Evolutionary conservation across 768 basidiomycete species (phyloP).

Genomic region (Chalciporus sphaerocephalus): DNA sequence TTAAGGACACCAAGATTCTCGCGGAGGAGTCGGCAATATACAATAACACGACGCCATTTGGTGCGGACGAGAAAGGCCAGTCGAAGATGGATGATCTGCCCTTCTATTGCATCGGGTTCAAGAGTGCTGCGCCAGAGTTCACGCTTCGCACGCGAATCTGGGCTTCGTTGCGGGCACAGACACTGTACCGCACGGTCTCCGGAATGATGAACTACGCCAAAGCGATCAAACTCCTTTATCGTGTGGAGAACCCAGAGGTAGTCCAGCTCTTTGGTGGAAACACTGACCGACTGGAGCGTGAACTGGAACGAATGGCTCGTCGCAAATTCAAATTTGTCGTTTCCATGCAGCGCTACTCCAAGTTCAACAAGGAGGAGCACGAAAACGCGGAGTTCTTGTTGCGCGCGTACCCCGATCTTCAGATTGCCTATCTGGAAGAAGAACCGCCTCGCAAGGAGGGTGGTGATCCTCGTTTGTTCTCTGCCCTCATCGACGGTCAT

Average conservation of each 20-base stretch:
- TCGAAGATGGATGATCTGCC: conserved; percentile 90
- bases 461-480: conserved; percentile 92
- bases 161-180: conserved; percentile 98
- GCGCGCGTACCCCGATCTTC: conserved; percentile 96
- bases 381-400: conserved; percentile 98
- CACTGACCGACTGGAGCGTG: conserved; percentile 93
- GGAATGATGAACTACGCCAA: conserved; percentile 99
- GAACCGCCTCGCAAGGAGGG: conserved; percentile 92
- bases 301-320: conserved; percentile 95
- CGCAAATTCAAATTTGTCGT: conserved; percentile 99
- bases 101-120: conserved; percentile 98
- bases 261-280: conserved; percentile 97
- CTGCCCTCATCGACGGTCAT: conserved; percentile 94
- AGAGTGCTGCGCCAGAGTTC: conserved; percentile 96
- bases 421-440: conserved; percentile 98
- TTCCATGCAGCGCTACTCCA: conserved; percentile 98
- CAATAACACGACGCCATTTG: conserved; percentile 71
- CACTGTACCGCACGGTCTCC: conserved; percentile 95
- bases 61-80: conserved; percentile 74
- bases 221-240: conserved; percentile 98
- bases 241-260: conserved; percentile 98
- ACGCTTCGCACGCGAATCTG: conserved; percentile 98
- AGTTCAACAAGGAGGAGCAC: conserved; percentile 99
- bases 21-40: conserved; percentile 92
- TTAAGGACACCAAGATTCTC: conserved; percentile 98